A percentile compares a stretch with the other conserved stretches of the same genome.
Conservation (phyloP, 768 basidiomycete genomes). For the Cystobasidium onofrii region DNA sequence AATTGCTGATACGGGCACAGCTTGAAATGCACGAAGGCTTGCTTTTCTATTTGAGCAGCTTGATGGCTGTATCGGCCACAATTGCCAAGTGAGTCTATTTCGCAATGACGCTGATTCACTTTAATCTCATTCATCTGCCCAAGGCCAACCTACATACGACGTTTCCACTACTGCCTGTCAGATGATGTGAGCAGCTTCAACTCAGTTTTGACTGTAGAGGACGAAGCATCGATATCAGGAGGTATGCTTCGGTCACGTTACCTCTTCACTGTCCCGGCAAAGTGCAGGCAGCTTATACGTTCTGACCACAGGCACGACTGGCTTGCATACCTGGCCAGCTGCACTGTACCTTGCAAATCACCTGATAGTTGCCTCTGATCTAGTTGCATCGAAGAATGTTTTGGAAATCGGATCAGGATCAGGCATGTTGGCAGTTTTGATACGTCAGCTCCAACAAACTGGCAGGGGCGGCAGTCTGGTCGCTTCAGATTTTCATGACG, state of each 20-base stretch:
- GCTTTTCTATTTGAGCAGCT: background rate
- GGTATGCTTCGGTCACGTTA: background rate
- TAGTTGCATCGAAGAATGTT: conserved; percentile 39
- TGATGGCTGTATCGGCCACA: background rate
- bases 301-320: conserved; percentile 20
- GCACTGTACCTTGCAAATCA: conserved; percentile 24
- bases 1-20: background rate
- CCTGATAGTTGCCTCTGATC: conserved; percentile 38
- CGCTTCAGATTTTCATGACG: conserved; percentile 28
- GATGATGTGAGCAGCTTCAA: background rate
- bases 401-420: conserved; percentile 47
- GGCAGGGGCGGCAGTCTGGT: background rate
- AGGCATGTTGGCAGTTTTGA: conserved; percentile 44
- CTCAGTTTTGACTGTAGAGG: background rate
- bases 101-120: no score
- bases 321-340: conserved; percentile 31
- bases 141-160: background rate
- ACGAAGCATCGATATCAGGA: conserved; percentile 20
- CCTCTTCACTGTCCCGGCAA: background rate
- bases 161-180: background rate
- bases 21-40: background rate
- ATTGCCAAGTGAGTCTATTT: background rate
- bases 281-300: background rate
- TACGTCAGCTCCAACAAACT: background rate
- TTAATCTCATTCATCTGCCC: no score